Conservation (phyloP, 345 rosid species). For the Rhodamnia rubescens region DNA sequence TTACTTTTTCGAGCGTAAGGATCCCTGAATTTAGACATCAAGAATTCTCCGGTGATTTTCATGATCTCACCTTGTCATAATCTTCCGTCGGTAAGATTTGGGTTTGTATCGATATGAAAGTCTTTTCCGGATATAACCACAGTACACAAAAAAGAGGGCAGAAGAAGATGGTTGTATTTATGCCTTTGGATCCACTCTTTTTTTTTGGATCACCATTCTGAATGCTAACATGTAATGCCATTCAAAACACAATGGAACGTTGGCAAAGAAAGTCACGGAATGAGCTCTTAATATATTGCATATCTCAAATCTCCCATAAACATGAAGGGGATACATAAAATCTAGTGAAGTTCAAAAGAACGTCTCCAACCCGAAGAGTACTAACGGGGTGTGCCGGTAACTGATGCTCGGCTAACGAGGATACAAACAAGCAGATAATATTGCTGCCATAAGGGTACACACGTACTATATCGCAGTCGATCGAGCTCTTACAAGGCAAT, state of each 20-base stretch:
- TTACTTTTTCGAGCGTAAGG: too few relatives aligned
- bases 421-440: neutral
- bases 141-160: neutral
- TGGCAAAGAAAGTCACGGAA: neutral
- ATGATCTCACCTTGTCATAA: too few relatives aligned
- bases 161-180: neutral
- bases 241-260: neutral
- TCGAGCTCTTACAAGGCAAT: neutral
- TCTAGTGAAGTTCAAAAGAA: neutral
- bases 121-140: neutral
- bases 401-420: neutral
- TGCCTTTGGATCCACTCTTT: neutral
- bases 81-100: too few relatives aligned
- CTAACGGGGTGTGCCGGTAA: accelerated
- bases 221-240: neutral
- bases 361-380: neutral
- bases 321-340: neutral
- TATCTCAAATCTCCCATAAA: neutral
- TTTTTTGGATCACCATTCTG: neutral
- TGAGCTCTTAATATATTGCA: neutral
- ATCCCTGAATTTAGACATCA: too few relatives aligned
- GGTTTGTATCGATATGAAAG: too few relatives aligned
- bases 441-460: neutral
- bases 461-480: neutral
- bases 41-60: too few relatives aligned